Evolutionary conservation across 2,329 filamentous ascomycete species (phyloP).

Genomic region (Aspergillus clavatus): DNA sequence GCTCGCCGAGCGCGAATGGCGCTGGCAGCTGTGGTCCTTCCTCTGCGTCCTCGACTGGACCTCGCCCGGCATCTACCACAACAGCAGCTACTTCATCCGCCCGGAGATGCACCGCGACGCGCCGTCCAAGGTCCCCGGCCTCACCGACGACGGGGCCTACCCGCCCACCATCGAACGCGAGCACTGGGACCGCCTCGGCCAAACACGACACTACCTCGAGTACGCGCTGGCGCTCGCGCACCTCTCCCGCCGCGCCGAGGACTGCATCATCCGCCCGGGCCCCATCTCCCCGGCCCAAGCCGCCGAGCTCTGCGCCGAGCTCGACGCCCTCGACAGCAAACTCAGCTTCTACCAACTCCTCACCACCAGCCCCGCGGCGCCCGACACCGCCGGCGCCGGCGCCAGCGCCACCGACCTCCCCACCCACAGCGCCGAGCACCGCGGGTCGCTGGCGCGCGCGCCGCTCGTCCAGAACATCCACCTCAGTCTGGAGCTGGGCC

Average conservation of each 20-base stretch:
- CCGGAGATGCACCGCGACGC: not conserved
- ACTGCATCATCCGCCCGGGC: not conserved
- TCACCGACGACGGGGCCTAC: not conserved
- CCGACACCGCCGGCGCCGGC: not conserved
- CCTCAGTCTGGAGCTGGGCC: not conserved
- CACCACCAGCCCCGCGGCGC: not conserved
- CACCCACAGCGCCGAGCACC: not conserved
- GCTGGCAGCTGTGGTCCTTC: not conserved
- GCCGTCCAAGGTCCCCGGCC: not conserved
- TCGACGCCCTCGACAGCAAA: not conserved
- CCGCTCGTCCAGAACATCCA: not conserved
- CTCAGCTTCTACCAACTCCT: not conserved
- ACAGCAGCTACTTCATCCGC: not conserved
- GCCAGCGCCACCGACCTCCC: not conserved
- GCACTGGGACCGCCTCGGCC: not conserved
- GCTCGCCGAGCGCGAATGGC: not conserved
- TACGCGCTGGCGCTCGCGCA: not conserved
- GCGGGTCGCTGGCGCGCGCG: not conserved
- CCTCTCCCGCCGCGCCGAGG: not conserved
- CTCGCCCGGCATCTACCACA: not conserved
- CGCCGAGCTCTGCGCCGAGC: not conserved
- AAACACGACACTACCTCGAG: not conserved
- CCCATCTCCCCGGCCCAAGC: not conserved
- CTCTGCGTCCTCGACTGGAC: not conserved
- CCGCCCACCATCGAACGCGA: not conserved